Conservation (phyloP, 1,284 basidiomycete species). For the Ustilago lituana region DNA sequence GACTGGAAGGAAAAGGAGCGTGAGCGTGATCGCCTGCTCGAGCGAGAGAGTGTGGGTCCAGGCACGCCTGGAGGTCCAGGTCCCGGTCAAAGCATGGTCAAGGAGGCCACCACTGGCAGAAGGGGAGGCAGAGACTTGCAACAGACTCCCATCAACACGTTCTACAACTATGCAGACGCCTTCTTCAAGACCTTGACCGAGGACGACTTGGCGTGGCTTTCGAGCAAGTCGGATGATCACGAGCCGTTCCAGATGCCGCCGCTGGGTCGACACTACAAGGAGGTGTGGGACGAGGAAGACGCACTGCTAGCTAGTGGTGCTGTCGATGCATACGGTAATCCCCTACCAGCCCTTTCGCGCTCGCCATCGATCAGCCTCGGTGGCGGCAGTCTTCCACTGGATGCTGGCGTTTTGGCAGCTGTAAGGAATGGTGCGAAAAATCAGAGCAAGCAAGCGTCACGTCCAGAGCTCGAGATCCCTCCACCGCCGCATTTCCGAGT, state of each 20-base stretch:
- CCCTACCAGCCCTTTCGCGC: slow-evolving; percentile 22
- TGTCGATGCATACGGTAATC: slow-evolving; percentile 39
- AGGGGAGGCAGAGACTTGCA: slow-evolving; percentile 54
- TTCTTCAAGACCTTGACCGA: slow-evolving; percentile 67
- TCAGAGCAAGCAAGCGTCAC: slow-evolving; percentile 8
- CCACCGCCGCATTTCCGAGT: slow-evolving; percentile 48
- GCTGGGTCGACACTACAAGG: slow-evolving; percentile 85
- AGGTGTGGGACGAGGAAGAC: slow-evolving; percentile 91
- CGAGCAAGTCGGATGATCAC: slow-evolving; percentile 75
- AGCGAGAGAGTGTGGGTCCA: slow-evolving; percentile 46
- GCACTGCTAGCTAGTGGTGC: slow-evolving; percentile 67
- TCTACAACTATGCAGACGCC: slow-evolving; percentile 62
- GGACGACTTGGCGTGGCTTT: slow-evolving; percentile 66
- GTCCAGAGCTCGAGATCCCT: slow-evolving; percentile 41
- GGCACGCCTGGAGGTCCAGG: slow-evolving; percentile 45
- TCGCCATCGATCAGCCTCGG: slow-evolving; percentile 38
- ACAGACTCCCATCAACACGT: slow-evolving; percentile 63
- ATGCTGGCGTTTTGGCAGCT: slow-evolving; percentile 16
- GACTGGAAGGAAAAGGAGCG: slow-evolving; percentile 63
- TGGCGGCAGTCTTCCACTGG: slow-evolving; percentile 35
- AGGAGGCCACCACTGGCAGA: slow-evolving; percentile 44
- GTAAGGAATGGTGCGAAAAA: slow-evolving; percentile 18
- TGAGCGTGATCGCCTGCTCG: slow-evolving; percentile 52
- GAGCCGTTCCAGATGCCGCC: slow-evolving; percentile 86
- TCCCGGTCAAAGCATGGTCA: slow-evolving; percentile 49